Base-by-base conservation (phyloP, 179 eudicot species). In the Beta lomatogona region DNA sequence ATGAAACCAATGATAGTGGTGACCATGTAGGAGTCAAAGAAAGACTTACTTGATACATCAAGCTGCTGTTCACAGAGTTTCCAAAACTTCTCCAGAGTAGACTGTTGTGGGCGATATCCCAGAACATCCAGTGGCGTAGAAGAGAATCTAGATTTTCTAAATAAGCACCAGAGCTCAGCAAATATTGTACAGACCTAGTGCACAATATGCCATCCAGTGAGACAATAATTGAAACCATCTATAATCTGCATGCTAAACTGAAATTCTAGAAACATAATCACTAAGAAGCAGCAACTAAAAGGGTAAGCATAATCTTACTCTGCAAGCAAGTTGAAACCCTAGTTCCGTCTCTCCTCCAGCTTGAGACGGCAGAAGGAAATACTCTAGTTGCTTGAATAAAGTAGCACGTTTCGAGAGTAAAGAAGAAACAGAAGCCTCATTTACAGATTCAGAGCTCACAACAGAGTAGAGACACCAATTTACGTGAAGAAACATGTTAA, bases 401-500 rank as follows among this genome's bases (percentile, higher is more conserved):
- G 90, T 84, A 83, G 82, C 87, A 75, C 99, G 98, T 85, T 89
- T 94, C 21, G 87, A 86, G 76, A 84, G 81, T 76, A 97, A 83
- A 63, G 96, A 87, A 69, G 89, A 84, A 57, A 97, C 28, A 28
- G 89, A 87, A 83, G 88, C 88, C 84, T 90, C 92, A 19, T 92
- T 79, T 9, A 94, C 94, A 78, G 88, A 80, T 63, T 88, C 94
- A 89, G 91, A 86, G 85, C 82, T 88, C 81, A 90, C 75, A 81
- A 93, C 80, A 28, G 90, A 87, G 68, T 88, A 84, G 86, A 97
- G 86, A 77, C 84, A 85, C 99, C 99, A 97, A 25, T 86, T 77
- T 74, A 97, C 80, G 78, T 94, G 97, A 85, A 97, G 86, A 83
- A 85, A 90, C 98, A 94, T 93, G 88, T 97, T 97, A 77, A 97